Conservation (phyloP, 116 monocot species). For the Dioscorea cayenensis region DNA sequence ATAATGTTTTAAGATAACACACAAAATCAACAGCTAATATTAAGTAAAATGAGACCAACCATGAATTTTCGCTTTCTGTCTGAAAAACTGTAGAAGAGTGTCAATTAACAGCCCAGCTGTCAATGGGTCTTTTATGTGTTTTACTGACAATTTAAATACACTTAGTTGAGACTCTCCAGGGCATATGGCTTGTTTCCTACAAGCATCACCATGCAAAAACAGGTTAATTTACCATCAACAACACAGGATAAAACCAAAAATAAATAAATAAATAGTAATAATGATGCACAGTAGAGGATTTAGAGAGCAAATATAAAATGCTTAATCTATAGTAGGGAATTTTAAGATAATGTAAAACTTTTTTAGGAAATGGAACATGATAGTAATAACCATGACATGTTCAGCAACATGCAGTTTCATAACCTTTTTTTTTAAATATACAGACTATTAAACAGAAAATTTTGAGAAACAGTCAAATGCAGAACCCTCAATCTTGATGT, state of each 20-base stretch:
- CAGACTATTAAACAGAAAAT: no score
- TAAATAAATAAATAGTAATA: background rate
- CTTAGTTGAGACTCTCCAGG: slow-evolving; percentile 55
- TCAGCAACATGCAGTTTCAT: no score
- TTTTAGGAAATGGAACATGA: no score
- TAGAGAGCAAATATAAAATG: background rate
- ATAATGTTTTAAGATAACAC: no score
- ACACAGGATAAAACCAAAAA: background rate
- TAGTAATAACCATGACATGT: no score
- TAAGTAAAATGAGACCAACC: slow-evolving; percentile 25
- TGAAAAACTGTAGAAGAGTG: slow-evolving; percentile 63
- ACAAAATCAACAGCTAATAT: slow-evolving; percentile 4
- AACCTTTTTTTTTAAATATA: no score
- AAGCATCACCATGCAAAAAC: slow-evolving; percentile 1
- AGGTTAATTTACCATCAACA: background rate
- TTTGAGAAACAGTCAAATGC: no score
- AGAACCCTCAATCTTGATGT: slow-evolving; percentile 35
- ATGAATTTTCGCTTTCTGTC: slow-evolving; percentile 43
- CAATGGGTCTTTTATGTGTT: slow-evolving; percentile 43
- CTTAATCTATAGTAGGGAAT: no score
- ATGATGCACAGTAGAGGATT: no score
- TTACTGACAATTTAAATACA: slow-evolving; percentile 63
- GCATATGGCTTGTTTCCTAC: slow-evolving; percentile 36
- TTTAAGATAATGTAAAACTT: no score
- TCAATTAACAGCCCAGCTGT: slow-evolving; percentile 52